These are phyloP conservation scores for Cucumis sativus DNA, from an alignment of 306 rosid genomes.

Conservation along the genomic window DNA sequence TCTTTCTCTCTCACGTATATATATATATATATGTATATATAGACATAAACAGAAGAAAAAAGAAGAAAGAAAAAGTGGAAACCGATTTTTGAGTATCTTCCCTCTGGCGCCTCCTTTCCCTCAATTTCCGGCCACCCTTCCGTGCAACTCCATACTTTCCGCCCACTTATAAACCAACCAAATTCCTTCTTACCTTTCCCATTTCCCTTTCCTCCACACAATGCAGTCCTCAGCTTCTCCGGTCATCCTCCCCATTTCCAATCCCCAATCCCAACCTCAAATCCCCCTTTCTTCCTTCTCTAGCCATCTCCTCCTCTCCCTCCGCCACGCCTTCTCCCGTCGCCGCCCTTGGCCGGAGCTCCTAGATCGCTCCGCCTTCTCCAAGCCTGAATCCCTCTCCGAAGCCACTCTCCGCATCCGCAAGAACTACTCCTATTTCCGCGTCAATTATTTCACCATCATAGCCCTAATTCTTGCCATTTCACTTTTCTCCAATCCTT, in stretches of 20 bases:
- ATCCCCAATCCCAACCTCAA: slow-evolving; percentile 32
- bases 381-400: slow-evolving; percentile 65
- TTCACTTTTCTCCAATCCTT: slow-evolving; percentile 60
- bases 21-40: too few relatives aligned
- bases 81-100: background rate
- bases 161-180: background rate
- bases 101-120: background rate
- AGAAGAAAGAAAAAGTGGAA: background rate
- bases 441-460: slow-evolving; percentile 58
- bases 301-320: slow-evolving; percentile 30
- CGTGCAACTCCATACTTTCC: background rate
- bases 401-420: slow-evolving; percentile 75
- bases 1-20: too few relatives aligned
- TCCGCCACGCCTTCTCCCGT: slow-evolving; percentile 62
- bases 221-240: slow-evolving; percentile 38
- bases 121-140: background rate
- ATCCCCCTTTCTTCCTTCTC: slow-evolving; percentile 42
- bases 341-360: slow-evolving; percentile 93
- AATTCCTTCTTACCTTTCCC: background rate
- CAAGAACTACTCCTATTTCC: slow-evolving; percentile 79
- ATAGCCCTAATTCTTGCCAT: slow-evolving; percentile 36
- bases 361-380: slow-evolving; percentile 50
- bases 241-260: slow-evolving; percentile 48
- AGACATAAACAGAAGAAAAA: background rate
- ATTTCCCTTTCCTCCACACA: background rate